Base-by-base conservation (phyloP, 495 filamentous ascomycete genomes). In the Hyaloscypha hepaticicola region DNA sequence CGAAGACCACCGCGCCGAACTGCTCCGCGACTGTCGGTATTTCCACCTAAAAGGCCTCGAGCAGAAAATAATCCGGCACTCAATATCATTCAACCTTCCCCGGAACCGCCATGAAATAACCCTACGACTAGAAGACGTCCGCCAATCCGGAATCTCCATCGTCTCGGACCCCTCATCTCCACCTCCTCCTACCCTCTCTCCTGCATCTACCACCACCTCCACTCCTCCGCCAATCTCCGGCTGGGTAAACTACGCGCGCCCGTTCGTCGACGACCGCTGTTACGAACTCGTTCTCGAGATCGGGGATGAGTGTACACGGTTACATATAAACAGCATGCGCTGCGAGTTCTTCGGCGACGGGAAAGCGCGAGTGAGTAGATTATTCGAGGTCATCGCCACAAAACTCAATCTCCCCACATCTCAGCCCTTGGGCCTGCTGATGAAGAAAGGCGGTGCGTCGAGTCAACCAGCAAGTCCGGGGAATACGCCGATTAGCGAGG, bases 41-140 rank as follows among this genome's bases (percentile, higher is more conserved):
- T 97, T 93, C 74, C 90, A 96, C 71, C 87, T 99, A 58, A 92
- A 92, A 68, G 92, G 92, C 0, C 74, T 97, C 0, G 95, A 97
- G 75, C 94, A 99, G 75, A 87, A 85, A 60, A 77, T 99, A 12
- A 92, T 97, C 48, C 84, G 90, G 0, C 89, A 93, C 71, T 74
- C 85, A 29, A 90, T 96, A 57, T 84, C 82, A 55, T 92, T 85
- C 77, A 97, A 97, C 66, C 84, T 88, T 29, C 76, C 82, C 26
- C 82, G 87, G 2, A 76, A 80, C 11, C 78, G 81, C 21, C 80
- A 86, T 0, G 95, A 99, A 76, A 97, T 99, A 26, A 76, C 88
- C 33, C 81, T 99, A 63, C 82, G 90, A 5, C 77, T 99, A 11
- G 86, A 93, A 69, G 92, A 99, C 68, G 84, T 99, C 9, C 84